phyloP scores from a whole-genome alignment of 805 yeast genomes.

The Metschnikowia dekortorum region DNA sequence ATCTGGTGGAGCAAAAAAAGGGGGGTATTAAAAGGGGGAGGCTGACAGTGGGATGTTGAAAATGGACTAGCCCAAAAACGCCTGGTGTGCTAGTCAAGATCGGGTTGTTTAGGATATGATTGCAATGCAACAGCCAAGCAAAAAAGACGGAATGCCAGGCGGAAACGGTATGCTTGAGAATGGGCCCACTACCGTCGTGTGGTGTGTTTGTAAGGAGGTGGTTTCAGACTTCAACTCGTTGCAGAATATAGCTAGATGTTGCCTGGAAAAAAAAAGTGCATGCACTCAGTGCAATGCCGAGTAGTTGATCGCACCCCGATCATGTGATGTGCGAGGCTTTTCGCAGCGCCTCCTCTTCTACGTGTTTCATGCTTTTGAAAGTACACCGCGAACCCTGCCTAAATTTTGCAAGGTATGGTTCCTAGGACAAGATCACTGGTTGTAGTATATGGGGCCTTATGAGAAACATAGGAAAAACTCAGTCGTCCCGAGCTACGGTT shows the following conservation, averaged over 20 bases:
- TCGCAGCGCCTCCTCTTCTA: neutral
- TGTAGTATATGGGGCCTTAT: no score
- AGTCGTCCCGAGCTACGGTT: neutral
- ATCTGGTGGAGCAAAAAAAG: neutral
- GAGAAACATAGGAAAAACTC: no score
- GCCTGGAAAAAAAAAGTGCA: neutral
- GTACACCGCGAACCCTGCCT: neutral
- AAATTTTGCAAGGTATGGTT: no score
- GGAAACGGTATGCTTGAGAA: neutral
- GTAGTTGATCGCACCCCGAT: constrained; percentile 3
- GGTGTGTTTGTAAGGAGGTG: neutral
- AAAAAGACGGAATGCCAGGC: neutral
- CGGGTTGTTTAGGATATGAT: neutral
- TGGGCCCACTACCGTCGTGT: neutral
- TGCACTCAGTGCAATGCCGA: constrained; percentile 2
- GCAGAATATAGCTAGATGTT: neutral
- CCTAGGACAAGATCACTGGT: no score
- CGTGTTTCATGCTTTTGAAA: neutral
- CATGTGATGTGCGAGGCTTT: constrained; percentile 3
- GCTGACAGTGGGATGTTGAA: neutral
- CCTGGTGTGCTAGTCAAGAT: neutral
- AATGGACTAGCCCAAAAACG: neutral
- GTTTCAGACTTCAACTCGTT: neutral
- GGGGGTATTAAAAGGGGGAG: neutral
- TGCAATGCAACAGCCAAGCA: neutral